A percentile compares a stretch with the other conserved stretches of the same genome.
Conservation (phyloP, 768 basidiomycete species). For the Pholiota molesta region DNA sequence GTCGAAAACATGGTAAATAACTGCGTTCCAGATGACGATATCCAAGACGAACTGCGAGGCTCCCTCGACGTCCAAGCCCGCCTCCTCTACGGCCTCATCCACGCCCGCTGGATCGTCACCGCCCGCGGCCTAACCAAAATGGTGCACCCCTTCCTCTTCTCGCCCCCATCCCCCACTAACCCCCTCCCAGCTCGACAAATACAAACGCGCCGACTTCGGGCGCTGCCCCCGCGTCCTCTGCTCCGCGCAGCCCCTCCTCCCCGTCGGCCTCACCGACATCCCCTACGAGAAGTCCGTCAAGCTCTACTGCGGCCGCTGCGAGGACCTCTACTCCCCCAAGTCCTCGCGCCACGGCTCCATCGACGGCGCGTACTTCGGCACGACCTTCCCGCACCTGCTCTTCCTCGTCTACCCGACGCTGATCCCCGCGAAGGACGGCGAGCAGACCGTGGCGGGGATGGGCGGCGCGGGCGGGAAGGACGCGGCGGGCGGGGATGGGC, state of each 20-base stretch:
- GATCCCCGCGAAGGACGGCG: constrained; percentile 54
- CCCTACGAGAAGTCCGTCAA: constrained; percentile 99
- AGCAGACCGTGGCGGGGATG: constrained; percentile 4
- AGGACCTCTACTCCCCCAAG: constrained; percentile 98
- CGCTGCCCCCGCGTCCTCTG: constrained; percentile 98
- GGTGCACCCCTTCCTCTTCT: constrained; percentile 48
- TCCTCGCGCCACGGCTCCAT: constrained; percentile 96
- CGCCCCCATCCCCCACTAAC: background rate
- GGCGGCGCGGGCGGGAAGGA: constrained; percentile 22
- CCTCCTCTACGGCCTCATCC: constrained; percentile 93
- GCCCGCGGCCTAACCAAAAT: constrained; percentile 93
- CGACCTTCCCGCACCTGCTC: constrained; percentile 94
- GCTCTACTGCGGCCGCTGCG: constrained; percentile 97
- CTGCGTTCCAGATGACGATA: constrained; percentile 75
- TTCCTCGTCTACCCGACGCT: constrained; percentile 97
- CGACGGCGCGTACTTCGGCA: constrained; percentile 98
- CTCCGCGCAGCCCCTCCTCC: constrained; percentile 91
- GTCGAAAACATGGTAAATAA: background rate
- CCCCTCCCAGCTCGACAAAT: constrained; percentile 80
- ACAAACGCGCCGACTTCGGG: constrained; percentile 97
- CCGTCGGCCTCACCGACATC: constrained; percentile 95
- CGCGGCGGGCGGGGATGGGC: constrained; percentile 28
- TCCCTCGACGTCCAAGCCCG: constrained; percentile 93
- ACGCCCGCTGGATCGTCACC: constrained; percentile 96
- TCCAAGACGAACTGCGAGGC: constrained; percentile 92